Evolutionary conservation across 208 protist genomes (phyloP).

Genomic region (Sergeia podlipaevii): DNA sequence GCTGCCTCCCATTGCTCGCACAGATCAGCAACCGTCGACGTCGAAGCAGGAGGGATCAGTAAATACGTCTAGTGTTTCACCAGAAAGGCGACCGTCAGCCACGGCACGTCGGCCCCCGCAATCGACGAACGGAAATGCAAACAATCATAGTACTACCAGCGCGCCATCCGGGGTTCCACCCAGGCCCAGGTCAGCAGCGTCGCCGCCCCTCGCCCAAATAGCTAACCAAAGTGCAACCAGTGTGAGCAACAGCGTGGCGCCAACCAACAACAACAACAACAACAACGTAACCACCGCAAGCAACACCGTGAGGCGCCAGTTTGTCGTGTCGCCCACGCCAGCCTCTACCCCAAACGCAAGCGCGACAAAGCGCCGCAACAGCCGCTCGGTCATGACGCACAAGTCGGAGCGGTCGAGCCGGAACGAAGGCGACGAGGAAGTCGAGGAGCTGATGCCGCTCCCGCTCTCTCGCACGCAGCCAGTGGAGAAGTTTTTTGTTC

Average conservation of each 20-base stretch:
- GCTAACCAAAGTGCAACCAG: too few species aligned
- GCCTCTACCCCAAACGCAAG: background rate
- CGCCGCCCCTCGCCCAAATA: too few species aligned
- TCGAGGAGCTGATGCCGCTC: conserved; percentile 76
- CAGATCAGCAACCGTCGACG: too few species aligned
- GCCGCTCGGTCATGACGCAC: background rate
- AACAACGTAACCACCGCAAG: conserved; percentile 16
- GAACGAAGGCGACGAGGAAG: conserved; percentile 12
- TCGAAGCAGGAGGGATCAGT: too few species aligned
- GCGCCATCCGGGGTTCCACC: background rate
- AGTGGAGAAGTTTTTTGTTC: conserved; percentile 81
- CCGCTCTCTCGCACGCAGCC: conserved; percentile 35
- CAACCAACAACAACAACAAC: conserved; percentile 14
- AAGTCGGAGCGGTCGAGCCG: conserved; percentile 6
- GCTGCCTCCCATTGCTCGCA: conserved; percentile 13
- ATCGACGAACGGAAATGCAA: too few species aligned
- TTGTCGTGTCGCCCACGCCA: conserved; percentile 2
- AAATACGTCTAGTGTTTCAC: background rate
- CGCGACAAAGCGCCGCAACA: conserved; percentile 1
- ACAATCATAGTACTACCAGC: background rate
- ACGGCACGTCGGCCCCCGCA: too few species aligned
- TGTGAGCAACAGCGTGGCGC: too few species aligned
- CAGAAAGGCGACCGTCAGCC: too few species aligned
- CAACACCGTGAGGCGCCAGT: background rate
- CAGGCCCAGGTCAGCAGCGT: background rate